These are phyloP conservation scores for Pterocarpus macrocarpus DNA, from an alignment of 306 rosid genomes.

Conservation along the genomic window DNA sequence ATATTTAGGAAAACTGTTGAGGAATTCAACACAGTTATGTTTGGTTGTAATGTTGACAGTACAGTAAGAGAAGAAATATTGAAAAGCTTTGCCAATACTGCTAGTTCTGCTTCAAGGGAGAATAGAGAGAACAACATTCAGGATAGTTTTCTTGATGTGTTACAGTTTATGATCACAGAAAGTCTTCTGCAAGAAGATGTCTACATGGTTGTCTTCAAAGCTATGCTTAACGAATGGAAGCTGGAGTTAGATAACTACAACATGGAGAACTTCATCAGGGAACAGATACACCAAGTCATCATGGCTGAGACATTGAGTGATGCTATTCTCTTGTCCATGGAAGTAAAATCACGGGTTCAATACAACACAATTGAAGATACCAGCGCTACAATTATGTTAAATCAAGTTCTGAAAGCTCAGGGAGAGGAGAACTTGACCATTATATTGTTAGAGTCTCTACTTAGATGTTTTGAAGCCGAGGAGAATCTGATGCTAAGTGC, in stretches of 20 bases:
- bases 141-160: constrained; percentile 31
- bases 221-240: constrained; percentile 61
- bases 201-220: constrained; percentile 53
- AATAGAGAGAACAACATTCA: constrained; percentile 36
- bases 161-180: constrained; percentile 30
- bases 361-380: constrained; percentile 34
- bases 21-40: constrained; percentile 54
- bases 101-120: constrained; percentile 36
- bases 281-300: constrained; percentile 55
- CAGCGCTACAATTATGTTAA: constrained; percentile 10
- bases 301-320: constrained; percentile 56
- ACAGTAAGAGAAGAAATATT: constrained; percentile 51
- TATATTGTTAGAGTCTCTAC: constrained; percentile 49
- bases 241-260: constrained; percentile 43
- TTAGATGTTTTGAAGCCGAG: constrained; percentile 58
- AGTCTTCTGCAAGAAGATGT: constrained; percentile 57
- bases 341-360: constrained; percentile 42
- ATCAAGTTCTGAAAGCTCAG: constrained; percentile 32
- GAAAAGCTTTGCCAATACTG: constrained; percentile 35
- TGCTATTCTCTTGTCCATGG: constrained; percentile 27
- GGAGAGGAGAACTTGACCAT: constrained; percentile 50
- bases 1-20: constrained; percentile 49
- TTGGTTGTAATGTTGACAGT: constrained; percentile 37
- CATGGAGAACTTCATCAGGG: constrained; percentile 52
- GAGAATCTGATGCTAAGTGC: constrained; percentile 60